phyloP scores from a whole-genome alignment of 2,329 filamentous ascomycete genomes.

The Simplicillium sp. region DNA sequence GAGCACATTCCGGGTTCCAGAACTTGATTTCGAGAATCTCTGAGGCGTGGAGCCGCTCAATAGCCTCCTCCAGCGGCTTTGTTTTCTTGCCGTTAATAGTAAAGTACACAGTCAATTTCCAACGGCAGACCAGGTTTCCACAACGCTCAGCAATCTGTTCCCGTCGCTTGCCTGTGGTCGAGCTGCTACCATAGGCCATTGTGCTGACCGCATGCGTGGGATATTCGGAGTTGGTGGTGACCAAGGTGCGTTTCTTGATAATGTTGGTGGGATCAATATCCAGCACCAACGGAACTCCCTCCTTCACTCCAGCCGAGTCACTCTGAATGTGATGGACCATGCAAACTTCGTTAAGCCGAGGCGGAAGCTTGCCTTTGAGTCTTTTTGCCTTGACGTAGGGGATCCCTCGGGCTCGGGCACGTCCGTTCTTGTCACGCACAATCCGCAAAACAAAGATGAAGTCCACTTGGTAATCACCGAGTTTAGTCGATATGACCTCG shows the following conservation, averaged over 20 bases:
- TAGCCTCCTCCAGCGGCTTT: conserved; percentile 23
- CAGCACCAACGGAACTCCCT: conserved; percentile 25
- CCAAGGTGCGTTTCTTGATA: conserved; percentile 28
- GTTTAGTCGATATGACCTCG: conserved; percentile 13
- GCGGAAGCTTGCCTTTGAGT: conserved; percentile 24
- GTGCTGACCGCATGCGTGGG: conserved; percentile 23
- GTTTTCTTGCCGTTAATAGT: conserved; percentile 10
- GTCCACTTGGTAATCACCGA: conserved; percentile 16
- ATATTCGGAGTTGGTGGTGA: conserved; percentile 45
- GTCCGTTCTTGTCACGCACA: conserved; percentile 15
- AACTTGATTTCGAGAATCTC: neutral
- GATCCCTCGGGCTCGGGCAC: conserved; percentile 24
- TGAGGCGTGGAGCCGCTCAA: conserved; percentile 23
- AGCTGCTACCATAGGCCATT: conserved; percentile 9
- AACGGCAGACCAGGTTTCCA: conserved; percentile 41
- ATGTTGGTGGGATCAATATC: conserved; percentile 32
- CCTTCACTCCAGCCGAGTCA: conserved; percentile 23
- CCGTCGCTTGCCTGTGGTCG: conserved; percentile 3
- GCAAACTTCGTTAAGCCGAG: conserved; percentile 32
- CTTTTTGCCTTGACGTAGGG: conserved; percentile 25
- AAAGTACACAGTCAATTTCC: conserved; percentile 26
- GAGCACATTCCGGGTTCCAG: too few relatives aligned
- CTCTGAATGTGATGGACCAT: conserved; percentile 27
- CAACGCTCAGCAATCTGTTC: conserved; percentile 12
- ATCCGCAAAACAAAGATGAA: conserved; percentile 34